Evolutionary conservation across 345 rosid species (phyloP), one percentile per base, ranked within the genome.

Genomic region (Salix caprea): DNA sequence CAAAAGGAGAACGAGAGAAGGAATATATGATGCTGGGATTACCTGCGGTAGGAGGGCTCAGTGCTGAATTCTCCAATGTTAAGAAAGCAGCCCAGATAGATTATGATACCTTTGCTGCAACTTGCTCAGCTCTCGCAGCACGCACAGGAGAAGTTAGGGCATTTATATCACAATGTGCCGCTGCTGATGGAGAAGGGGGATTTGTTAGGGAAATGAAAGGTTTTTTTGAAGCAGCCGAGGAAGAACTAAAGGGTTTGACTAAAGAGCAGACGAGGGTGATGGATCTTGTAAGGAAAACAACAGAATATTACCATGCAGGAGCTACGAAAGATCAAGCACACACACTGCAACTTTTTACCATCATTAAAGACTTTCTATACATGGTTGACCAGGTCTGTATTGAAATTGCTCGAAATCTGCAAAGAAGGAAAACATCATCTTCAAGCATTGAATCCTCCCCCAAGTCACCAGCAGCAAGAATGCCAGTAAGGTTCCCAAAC

Each of bases 31-130:
- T 69, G 84, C 85, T 92, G 2, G 98, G 99, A 30, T 87, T 96
- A 23, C 96, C 96, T 2, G 61, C 90, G 0, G 88, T 96, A 42
- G 93, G 94, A 66, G 96, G 97, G 69, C 79, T 96, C 9, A 87
- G 94, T 75, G 76, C 89, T 4, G 94, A 93, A 79, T 91, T 96
- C 84, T 77, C 87, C 39, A 90, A 86, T 32, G 97, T 89, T 24
- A 92, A 87, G 87, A 93, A 90, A 83, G 96, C 99, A n/a, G 99
- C 98, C 0, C 18, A 69, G 13, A 62, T 91, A 21, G 97, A 93
- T 72, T 88, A 83, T 56, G 87, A 86, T 4, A 46, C 82, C 1
- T 78, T 90, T 12, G 70, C 84, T 28, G 80, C 85, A 5, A 89
- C 90, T 56, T 85, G 86, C 74, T 79, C 88, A 0, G 76, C 82